Evolutionary conservation across 495 filamentous ascomycete species (phyloP).

Genomic region (Aspergillus sparsus): DNA sequence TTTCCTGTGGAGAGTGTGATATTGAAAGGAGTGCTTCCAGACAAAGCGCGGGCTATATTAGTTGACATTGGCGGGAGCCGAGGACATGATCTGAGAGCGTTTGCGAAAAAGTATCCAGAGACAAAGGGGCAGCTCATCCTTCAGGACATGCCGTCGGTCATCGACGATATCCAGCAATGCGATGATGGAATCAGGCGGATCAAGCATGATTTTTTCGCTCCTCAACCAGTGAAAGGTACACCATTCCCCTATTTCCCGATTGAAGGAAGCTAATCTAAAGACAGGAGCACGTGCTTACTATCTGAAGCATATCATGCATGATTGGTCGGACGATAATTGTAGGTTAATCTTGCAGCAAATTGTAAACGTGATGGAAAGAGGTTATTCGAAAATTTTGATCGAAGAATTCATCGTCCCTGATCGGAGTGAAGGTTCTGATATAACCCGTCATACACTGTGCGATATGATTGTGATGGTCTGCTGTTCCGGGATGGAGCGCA

Average conservation of each 20-base stretch:
- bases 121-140: slow-evolving; percentile 38
- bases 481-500: slow-evolving; percentile 34
- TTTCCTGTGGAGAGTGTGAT: slow-evolving; percentile 32
- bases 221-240: slow-evolving; percentile 38
- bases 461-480: slow-evolving; percentile 42
- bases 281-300: slow-evolving; percentile 45
- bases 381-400: slow-evolving; percentile 45
- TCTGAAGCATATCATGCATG: slow-evolving; percentile 48
- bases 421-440: slow-evolving; percentile 23
- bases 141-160: slow-evolving; percentile 47
- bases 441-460: slow-evolving; percentile 26
- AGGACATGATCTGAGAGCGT: slow-evolving; percentile 47
- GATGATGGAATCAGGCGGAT: slow-evolving; percentile 30
- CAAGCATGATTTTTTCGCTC: slow-evolving; percentile 42
- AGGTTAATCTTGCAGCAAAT: slow-evolving; percentile 35
- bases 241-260: background rate
- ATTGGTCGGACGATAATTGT: slow-evolving; percentile 45
- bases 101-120: slow-evolving; percentile 30
- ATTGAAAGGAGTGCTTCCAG: slow-evolving; percentile 13
- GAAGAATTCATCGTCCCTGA: slow-evolving; percentile 44
- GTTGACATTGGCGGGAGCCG: slow-evolving; percentile 53
- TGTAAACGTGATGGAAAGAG: slow-evolving; percentile 37
- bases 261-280: background rate
- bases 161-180: slow-evolving; percentile 30
- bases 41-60: slow-evolving; percentile 37